phyloP scores from a whole-genome alignment of 371 early-diverging fungal genomes.

The Nematocida major region DNA sequence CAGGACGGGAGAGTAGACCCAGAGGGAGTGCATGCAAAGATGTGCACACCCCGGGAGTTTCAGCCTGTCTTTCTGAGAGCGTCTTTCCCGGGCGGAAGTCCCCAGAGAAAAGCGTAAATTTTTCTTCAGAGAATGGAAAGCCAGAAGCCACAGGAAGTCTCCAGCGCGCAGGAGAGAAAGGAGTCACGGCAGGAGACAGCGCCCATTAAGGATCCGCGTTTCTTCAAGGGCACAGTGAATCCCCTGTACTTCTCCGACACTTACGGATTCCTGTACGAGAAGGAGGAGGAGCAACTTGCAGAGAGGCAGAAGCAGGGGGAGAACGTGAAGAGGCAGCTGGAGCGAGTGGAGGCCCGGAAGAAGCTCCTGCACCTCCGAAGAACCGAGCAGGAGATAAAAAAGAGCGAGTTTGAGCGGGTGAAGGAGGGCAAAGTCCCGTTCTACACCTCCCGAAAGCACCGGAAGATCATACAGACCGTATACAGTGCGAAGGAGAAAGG shows the following conservation, averaged over 20 bases:
- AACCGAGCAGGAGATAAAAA: slow-evolving; percentile 17
- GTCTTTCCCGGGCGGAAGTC: too few species aligned
- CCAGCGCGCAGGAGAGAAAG: slow-evolving; percentile 6
- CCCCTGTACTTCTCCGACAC: background rate
- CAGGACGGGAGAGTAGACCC: too few species aligned
- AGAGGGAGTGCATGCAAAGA: too few species aligned
- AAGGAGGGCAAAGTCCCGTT: slow-evolving; percentile 43
- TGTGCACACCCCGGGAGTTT: too few species aligned
- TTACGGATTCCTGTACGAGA: slow-evolving; percentile 30
- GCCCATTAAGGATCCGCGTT: slow-evolving; percentile 11
- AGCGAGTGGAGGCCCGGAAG: slow-evolving; percentile 16
- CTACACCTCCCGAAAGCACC: slow-evolving; percentile 27
- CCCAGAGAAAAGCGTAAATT: too few species aligned
- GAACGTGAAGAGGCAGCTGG: slow-evolving; percentile 6
- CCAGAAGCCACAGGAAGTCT: slow-evolving; percentile 14
- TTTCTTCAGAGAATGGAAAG: too few species aligned
- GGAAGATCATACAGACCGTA: background rate
- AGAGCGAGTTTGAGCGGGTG: slow-evolving; percentile 16
- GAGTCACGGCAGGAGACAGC: background rate
- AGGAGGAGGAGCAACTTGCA: slow-evolving; percentile 9
- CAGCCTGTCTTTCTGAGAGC: too few species aligned
- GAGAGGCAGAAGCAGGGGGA: slow-evolving; percentile 1
- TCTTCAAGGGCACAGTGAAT: background rate
- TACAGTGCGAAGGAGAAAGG: slow-evolving; percentile 42
- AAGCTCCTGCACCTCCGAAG: background rate